Conservation (phyloP, 306 rosid species). For the Malus sieversii region DNA sequence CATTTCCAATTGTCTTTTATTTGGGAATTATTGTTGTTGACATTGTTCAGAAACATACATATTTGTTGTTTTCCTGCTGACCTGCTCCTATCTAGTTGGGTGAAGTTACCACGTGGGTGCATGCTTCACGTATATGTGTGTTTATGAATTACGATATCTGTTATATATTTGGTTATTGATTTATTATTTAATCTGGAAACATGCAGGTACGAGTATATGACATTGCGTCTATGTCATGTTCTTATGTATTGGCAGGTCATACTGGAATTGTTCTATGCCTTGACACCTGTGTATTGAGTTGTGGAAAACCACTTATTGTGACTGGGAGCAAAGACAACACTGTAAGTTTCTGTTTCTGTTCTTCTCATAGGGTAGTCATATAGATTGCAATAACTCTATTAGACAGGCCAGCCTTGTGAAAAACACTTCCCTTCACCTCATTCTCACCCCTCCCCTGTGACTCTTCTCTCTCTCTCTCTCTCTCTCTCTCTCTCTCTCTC, state of each 20-base stretch:
- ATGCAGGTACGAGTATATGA: slow-evolving; percentile 91
- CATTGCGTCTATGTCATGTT: slow-evolving; percentile 80
- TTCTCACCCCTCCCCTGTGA: not conserved
- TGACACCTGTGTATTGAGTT: slow-evolving; percentile 79
- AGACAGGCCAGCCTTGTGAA: not conserved
- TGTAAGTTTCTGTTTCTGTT: slow-evolving; percentile 43
- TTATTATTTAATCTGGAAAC: slow-evolving; percentile 22
- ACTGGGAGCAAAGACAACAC: slow-evolving; percentile 93
- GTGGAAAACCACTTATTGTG: slow-evolving; percentile 57
- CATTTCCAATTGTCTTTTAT: not conserved
- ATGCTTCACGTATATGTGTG: not conserved
- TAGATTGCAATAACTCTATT: not conserved
- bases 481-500: not conserved
- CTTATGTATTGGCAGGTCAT: slow-evolving; percentile 81
- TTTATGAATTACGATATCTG: not conserved
- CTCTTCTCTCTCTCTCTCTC: too few species aligned
- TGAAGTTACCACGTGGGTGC: not conserved
- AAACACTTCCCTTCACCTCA: not conserved
- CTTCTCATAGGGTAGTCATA: not conserved
- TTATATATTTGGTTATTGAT: slow-evolving; percentile 8
- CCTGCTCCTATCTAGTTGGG: not conserved
- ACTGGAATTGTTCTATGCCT: slow-evolving; percentile 72
- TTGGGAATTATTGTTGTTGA: not conserved
- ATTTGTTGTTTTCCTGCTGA: not conserved
- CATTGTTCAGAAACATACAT: not conserved